phyloP scores from a whole-genome alignment of 1,284 basidiomycete genomes.

The Puccinia brachypodii region DNA sequence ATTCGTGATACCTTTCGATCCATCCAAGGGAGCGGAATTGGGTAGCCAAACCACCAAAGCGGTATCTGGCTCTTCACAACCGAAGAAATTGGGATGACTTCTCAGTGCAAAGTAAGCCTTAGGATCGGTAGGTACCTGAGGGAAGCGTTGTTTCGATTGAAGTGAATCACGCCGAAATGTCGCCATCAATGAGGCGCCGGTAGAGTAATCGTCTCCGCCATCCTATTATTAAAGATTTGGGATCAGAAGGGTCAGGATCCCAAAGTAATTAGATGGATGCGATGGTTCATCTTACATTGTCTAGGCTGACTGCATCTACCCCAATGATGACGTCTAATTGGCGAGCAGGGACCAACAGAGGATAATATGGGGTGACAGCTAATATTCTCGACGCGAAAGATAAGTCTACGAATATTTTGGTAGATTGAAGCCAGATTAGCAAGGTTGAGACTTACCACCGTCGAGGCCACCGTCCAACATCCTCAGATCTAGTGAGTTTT shows the following conservation, averaged over 20 bases:
- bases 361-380: constrained; percentile 44
- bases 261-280: background rate
- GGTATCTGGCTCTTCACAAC: constrained; percentile 18
- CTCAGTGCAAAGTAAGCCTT: constrained; percentile 5
- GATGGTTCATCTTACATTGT: constrained; percentile 12
- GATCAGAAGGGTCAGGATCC: background rate
- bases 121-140: background rate
- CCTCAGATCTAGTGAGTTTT: constrained; percentile 6
- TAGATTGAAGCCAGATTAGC: too few relatives aligned
- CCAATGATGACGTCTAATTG: constrained; percentile 39
- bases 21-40: constrained; percentile 30
- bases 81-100: constrained; percentile 30
- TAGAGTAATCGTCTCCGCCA: constrained; percentile 6
- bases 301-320: constrained; percentile 29
- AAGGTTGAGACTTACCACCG: constrained; percentile 9
- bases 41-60: constrained; percentile 42
- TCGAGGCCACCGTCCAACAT: constrained; percentile 41
- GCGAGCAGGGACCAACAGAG: constrained; percentile 30
- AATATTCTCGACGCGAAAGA: background rate
- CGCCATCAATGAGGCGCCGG: constrained; percentile 28
- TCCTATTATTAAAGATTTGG: background rate
- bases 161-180: constrained; percentile 6
- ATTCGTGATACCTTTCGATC: constrained; percentile 21
- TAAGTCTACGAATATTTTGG: too few relatives aligned
- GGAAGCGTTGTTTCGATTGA: background rate